A percentile compares a stretch with the other conserved stretches of the same genome.
phyloP scores from a whole-genome alignment of 1,284 basidiomycete species.

The Trametes polyzona region DNA sequence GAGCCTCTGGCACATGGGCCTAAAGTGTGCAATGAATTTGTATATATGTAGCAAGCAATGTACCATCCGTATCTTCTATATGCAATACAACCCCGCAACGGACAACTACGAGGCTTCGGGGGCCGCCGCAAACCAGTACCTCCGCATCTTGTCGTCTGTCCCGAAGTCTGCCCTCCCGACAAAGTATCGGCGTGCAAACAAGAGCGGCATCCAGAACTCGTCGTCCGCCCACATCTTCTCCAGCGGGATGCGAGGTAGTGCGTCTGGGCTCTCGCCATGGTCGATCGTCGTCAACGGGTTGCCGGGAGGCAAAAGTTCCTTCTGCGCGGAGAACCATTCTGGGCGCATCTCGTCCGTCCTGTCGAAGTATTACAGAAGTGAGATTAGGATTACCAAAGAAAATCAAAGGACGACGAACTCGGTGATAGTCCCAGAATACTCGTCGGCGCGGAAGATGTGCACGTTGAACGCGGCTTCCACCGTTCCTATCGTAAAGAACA shows the following conservation, averaged over 20 bases:
- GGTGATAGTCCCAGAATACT: constrained; percentile 53
- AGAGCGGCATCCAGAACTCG: constrained; percentile 60
- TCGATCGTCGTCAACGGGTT: constrained; percentile 1
- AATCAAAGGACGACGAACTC: constrained; percentile 51
- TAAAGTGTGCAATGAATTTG: too few relatives aligned
- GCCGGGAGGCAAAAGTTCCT: constrained; percentile 10
- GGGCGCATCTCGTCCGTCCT: constrained; percentile 76
- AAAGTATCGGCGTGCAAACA: constrained; percentile 52
- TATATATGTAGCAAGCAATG: background rate
- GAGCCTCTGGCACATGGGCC: too few relatives aligned
- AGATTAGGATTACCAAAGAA: background rate
- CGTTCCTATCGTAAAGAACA: constrained; percentile 61
- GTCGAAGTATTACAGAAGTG: too few relatives aligned
- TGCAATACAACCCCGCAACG: background rate
- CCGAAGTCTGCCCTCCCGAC: constrained; percentile 61
- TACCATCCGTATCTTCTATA: background rate
- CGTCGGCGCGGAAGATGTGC: constrained; percentile 63
- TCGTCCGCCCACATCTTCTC: constrained; percentile 70
- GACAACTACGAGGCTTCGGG: background rate
- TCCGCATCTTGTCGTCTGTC: constrained; percentile 39
- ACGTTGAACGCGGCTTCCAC: constrained; percentile 66
- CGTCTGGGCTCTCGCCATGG: constrained; percentile 1
- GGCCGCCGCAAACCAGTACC: constrained; percentile 58
- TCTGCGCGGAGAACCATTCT: constrained; percentile 56
- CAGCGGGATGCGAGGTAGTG: constrained; percentile 49